Evolutionary conservation across 2,329 filamentous ascomycete species (phyloP).

Genomic region (Immersiporthe knoxdaviesiana): DNA sequence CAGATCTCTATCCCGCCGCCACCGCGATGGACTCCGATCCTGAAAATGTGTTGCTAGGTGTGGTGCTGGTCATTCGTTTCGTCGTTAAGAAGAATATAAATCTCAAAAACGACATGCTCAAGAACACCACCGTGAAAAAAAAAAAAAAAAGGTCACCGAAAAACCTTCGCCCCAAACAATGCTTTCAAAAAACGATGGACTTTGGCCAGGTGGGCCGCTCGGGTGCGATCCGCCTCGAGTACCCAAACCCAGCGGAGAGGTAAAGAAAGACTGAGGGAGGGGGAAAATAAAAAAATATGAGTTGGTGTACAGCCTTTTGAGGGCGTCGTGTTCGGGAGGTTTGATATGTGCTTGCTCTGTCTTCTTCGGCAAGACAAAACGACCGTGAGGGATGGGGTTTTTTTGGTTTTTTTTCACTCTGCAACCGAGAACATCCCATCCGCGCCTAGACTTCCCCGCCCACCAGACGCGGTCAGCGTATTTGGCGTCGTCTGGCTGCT

Average conservation of each 20-base stretch:
- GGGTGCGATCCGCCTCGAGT: neutral
- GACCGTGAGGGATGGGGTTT: no score
- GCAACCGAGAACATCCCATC: constrained; percentile 41
- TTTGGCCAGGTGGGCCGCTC: neutral
- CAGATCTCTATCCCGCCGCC: constrained; percentile 21
- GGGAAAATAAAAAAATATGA: neutral
- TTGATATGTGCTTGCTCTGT: neutral
- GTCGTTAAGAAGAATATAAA: constrained; percentile 20
- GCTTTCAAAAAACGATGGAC: constrained; percentile 10
- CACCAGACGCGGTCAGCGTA: constrained; percentile 35
- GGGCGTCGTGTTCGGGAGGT: neutral
- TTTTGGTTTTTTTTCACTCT: neutral
- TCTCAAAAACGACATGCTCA: neutral
- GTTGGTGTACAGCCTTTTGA: neutral
- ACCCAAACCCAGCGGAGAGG: neutral
- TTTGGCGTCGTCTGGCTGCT: constrained; percentile 46
- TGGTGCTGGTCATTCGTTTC: constrained; percentile 27
- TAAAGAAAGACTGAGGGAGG: neutral
- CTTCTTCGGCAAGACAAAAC: neutral
- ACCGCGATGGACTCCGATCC: neutral
- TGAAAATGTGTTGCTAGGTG: constrained; percentile 25
- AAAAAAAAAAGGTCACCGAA: neutral
- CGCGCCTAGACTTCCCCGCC: constrained; percentile 35
- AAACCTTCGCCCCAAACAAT: constrained; percentile 22
- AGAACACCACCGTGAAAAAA: constrained; percentile 4